Evolutionary conservation across 345 rosid species (phyloP).

Genomic region (Bruguiera gymnorhiza): DNA sequence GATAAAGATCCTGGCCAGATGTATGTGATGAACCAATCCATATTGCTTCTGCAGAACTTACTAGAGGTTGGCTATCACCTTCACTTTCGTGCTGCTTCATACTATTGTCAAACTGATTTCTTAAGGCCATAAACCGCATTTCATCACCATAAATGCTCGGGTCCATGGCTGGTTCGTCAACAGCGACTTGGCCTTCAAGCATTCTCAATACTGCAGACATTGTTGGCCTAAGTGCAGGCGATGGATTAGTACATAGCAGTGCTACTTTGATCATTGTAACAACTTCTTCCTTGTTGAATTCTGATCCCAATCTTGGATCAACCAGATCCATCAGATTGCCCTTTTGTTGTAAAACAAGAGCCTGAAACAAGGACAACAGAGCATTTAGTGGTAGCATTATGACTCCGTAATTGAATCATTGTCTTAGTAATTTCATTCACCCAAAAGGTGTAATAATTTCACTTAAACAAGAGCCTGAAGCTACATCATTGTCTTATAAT

Average conservation of each 20-base stretch:
- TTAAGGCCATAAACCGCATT: not conserved
- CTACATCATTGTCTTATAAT: too few species aligned
- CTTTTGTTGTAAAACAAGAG: slow-evolving; percentile 25
- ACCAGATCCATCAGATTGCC: slow-evolving; percentile 31
- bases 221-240: slow-evolving; percentile 30
- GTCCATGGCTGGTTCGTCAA: slow-evolving; percentile 12
- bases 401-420: too few species aligned
- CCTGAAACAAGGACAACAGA: slow-evolving; percentile 19
- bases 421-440: too few species aligned
- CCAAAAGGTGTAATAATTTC: too few species aligned
- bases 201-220: slow-evolving; percentile 34
- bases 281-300: too few species aligned
- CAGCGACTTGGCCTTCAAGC: slow-evolving; percentile 30
- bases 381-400: too few species aligned
- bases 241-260: slow-evolving; percentile 24
- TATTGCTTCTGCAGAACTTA: not conserved
- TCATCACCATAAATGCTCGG: not conserved
- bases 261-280: slow-evolving; percentile 22
- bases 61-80: not conserved
- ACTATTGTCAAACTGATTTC: not conserved
- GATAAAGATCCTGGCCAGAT: not conserved
- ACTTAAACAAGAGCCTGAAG: too few species aligned
- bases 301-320: slow-evolving; percentile 25
- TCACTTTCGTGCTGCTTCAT: not conserved
- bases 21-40: not conserved